Evolutionary conservation across 2,329 filamentous ascomycete genomes (phyloP).

Genomic region (Penicillium sp.): DNA sequence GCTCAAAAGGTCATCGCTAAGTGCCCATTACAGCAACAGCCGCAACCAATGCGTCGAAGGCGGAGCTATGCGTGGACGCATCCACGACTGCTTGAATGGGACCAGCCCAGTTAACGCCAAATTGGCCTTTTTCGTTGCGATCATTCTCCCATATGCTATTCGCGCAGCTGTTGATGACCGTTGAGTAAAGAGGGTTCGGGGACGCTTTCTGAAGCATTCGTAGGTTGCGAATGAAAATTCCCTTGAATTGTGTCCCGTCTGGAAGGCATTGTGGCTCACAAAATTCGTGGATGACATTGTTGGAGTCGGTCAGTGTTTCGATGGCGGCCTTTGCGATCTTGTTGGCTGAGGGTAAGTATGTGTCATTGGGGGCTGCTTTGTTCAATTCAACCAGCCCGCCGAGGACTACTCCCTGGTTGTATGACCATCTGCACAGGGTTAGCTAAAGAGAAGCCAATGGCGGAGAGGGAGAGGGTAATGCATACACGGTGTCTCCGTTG

Average conservation of each 20-base stretch:
- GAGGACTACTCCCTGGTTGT: conserved; percentile 64
- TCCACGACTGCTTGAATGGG: conserved; percentile 53
- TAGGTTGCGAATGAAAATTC: conserved; percentile 66
- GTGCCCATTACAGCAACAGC: conserved; percentile 39
- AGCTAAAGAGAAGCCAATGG: not conserved
- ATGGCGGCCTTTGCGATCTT: conserved; percentile 57
- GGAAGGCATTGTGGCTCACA: conserved; percentile 54
- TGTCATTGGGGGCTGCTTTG: conserved; percentile 42
- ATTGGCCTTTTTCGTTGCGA: conserved; percentile 50
- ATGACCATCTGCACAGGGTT: conserved; percentile 45
- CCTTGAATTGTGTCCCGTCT: conserved; percentile 67
- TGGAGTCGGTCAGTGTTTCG: conserved; percentile 42
- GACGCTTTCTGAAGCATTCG: conserved; percentile 55
- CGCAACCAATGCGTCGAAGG: conserved; percentile 66
- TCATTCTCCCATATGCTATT: conserved; percentile 64
- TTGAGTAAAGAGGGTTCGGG: conserved; percentile 51
- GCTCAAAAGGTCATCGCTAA: not conserved
- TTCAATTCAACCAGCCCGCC: conserved; percentile 56
- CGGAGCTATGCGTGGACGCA: conserved; percentile 63
- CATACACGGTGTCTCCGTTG: conserved; percentile 37
- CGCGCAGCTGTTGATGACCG: conserved; percentile 62
- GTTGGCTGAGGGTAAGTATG: conserved; percentile 46
- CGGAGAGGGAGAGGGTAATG: not conserved
- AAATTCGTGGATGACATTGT: conserved; percentile 54
- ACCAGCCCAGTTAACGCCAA: conserved; percentile 67